Conservation (phyloP, 2,329 filamentous ascomycete species). For the Paracoccidioides brasiliensis region DNA sequence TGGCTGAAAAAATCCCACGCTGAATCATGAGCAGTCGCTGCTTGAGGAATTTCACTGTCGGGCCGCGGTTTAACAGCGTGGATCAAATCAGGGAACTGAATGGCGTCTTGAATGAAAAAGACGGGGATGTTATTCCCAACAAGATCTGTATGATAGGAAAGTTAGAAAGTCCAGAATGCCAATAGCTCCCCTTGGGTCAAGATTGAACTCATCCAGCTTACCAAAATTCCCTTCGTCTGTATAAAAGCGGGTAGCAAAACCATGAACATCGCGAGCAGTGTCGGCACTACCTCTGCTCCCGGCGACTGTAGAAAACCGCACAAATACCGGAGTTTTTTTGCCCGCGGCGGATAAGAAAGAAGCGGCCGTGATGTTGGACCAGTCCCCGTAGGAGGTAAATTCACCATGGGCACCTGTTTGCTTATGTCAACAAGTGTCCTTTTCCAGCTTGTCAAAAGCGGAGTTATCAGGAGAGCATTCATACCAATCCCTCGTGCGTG, state of each 20-base stretch:
- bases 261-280: constrained; percentile 58
- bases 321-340: constrained; percentile 52
- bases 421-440: not conserved
- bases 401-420: constrained; percentile 48
- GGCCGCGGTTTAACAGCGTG: constrained; percentile 31
- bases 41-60: constrained; percentile 39
- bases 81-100: constrained; percentile 30
- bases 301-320: constrained; percentile 63
- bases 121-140: constrained; percentile 31
- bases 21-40: constrained; percentile 36
- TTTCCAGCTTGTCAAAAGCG: not conserved
- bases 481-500: constrained; percentile 52
- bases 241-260: constrained; percentile 57
- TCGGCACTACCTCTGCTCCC: constrained; percentile 57
- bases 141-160: constrained; percentile 17
- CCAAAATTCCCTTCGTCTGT: constrained; percentile 59
- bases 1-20: constrained; percentile 36
- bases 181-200: not conserved
- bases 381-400: constrained; percentile 55
- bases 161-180: not conserved
- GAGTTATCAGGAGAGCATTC: not conserved
- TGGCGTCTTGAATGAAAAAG: constrained; percentile 31
- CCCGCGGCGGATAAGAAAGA: constrained; percentile 46
- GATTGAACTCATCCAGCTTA: constrained; percentile 9
- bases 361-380: constrained; percentile 54